Evolutionary conservation across 768 basidiomycete genomes (phyloP), one percentile per base, ranked within the genome.

Genomic region (Suillus paluster): DNA sequence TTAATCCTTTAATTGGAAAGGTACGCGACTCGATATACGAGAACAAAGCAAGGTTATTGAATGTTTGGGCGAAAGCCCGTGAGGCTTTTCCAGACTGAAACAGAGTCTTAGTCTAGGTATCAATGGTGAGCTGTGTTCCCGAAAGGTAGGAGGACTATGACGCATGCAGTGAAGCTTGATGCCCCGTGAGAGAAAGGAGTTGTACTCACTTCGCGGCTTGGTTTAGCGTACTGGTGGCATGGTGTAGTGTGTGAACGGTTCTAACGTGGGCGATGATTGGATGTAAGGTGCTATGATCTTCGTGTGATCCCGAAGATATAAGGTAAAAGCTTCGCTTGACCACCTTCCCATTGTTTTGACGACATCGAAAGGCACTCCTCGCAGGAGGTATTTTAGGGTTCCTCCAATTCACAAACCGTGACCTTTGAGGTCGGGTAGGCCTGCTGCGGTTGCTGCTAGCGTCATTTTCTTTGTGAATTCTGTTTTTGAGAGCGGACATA

Each of bases 271-370:
- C 11, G 54, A 30, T 7, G 58, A 19, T 54, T 73, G 72, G 12
- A 73, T 65, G 61, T 73, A 73, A 3, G 69, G 71, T 5, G 72
- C 71, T 0, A 74, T 33, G 0, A 72, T 61, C 19, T 62, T 64
- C 1, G 66, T 66, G 61, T 76, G 76, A 14, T 73, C 66, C 3
- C 65, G 57, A 0, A 78, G 68, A 42, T 77, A 78, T 3, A 69
- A n/a, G 0, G 44, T 23, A 57, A 78, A 78, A 0, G 75, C 62
- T 19, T 74, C 70, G 19, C 73, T 68, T 4, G 64, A 68, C 78
- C 78, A 80, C 1, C 71, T 57, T 0, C 78, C 77, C 42, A 68
- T 71, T 4, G 67, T 61, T 4, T 73, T 71, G 0, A 79, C 73
- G 0, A 77, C 64, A 9, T 78, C 70, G 1, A 77, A 76, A 1